Evolutionary conservation across 2,329 filamentous ascomycete genomes (phyloP).

Genomic region (Hymenoscyphus scutula): DNA sequence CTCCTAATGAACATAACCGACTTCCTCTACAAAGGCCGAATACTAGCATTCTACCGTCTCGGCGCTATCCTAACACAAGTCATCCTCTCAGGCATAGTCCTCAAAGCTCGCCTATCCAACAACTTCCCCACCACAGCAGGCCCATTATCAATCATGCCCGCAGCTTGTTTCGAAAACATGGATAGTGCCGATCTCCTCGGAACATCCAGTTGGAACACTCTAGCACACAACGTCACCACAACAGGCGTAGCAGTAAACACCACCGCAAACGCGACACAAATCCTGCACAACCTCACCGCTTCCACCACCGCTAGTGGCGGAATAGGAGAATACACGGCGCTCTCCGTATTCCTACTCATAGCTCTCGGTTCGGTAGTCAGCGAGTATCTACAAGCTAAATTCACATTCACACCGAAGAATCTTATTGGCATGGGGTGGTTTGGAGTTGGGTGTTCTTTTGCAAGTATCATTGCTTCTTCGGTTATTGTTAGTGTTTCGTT

Average conservation of each 20-base stretch:
- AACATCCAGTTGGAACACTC: not conserved
- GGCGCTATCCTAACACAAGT: not conserved
- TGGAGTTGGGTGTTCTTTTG: not conserved
- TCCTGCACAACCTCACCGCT: not conserved
- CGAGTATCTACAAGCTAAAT: conserved; percentile 3
- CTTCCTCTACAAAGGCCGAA: conserved; percentile 9
- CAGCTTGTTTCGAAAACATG: conserved; percentile 8
- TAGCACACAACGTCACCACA: conserved; percentile 1
- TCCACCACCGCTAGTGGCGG: conserved; percentile 1
- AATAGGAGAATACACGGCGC: conserved; percentile 5
- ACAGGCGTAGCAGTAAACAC: not conserved
- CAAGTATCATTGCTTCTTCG: not conserved
- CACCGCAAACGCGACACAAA: conserved; percentile 4
- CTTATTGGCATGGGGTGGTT: not conserved
- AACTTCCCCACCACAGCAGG: not conserved
- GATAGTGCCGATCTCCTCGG: not conserved
- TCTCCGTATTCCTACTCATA: conserved; percentile 2
- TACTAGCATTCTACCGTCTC: conserved; percentile 6
- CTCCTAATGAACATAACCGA: conserved; percentile 9
- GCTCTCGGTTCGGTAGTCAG: not conserved
- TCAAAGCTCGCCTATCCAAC: conserved; percentile 5
- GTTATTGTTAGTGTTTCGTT: not conserved
- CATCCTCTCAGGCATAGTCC: not conserved
- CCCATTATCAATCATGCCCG: not conserved
- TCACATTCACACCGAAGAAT: not conserved